Base-by-base conservation (phyloP, 2,329 filamentous ascomycete species). In the Bertia moriformis region DNA sequence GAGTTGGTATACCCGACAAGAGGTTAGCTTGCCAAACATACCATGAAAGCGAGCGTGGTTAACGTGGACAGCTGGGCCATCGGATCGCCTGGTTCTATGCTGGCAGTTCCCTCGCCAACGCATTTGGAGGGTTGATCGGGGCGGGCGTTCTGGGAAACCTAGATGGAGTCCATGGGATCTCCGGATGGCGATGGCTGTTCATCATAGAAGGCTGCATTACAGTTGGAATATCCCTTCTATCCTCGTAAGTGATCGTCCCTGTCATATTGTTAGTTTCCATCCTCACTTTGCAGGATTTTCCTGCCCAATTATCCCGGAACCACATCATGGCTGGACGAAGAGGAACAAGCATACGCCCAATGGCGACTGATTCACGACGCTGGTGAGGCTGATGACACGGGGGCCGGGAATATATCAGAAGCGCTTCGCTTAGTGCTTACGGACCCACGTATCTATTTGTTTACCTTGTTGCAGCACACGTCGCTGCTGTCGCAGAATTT, bases 251-350 rank as follows among this genome's bases (percentile, higher is more conserved):
- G 7, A 7, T 27, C 7, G 7, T n/a, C n/a, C 22, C n/a, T n/a
- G n/a, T n/a, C n/a, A n/a, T n/a, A n/a, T n/a, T n/a, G n/a, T n/a
- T n/a, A n/a, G n/a, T n/a, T n/a, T n/a, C n/a, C n/a, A n/a, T n/a
- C n/a, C n/a, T n/a, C 14, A 15, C 7, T 7, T 27, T 17, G 3
- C 17, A 46, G 42, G n/a, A 42, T 63, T 22, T 45, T 58, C 19
- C 53, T 75, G 0, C 71, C 71, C 0, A 62, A 75, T 45, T 72
- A 70, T 14, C 70, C 70, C 1, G 54, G 62, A 33, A 70, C 63
- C 1, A 71, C 69, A 0, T 56, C 53, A 18, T 74, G 71, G 69
- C 48, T 74, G 0, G 57, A 56, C 0, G 49, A 63, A 3, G 63
- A 71, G 32, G 67, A 73, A 45, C 69, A 67, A 41, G 59, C 60